Evolutionary conservation across 805 yeast species (phyloP).

Genomic region (Kuraishia floccosa): DNA sequence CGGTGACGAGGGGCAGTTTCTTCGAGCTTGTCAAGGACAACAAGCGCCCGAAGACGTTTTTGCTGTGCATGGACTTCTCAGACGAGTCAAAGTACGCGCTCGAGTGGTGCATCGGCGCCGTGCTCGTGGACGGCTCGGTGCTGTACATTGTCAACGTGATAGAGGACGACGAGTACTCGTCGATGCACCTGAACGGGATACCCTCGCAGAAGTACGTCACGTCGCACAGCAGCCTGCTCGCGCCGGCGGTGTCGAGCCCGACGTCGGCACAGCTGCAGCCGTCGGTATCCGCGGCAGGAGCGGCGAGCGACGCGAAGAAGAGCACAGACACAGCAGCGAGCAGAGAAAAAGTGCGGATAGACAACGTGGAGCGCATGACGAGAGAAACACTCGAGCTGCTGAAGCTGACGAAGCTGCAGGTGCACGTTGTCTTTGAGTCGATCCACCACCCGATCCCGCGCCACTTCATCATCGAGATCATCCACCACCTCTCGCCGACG

Average conservation of each 20-base stretch:
- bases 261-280: constrained; percentile 1
- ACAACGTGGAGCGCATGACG: constrained; percentile 31
- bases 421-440: constrained; percentile 63
- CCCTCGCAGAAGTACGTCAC: constrained; percentile 10
- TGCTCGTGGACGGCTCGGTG: constrained; percentile 73
- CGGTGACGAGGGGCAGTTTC: constrained; percentile 59
- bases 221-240: constrained; percentile 6
- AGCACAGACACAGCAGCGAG: constrained; percentile 6
- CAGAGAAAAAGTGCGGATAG: constrained; percentile 26
- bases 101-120: constrained; percentile 83
- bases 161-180: constrained; percentile 27
- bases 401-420: constrained; percentile 56
- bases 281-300: constrained; percentile 3
- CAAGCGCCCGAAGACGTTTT: constrained; percentile 39
- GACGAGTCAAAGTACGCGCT: constrained; percentile 77
- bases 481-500: constrained; percentile 62
- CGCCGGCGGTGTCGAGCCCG: constrained; percentile 1
- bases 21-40: constrained; percentile 27
- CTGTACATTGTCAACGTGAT: constrained; percentile 58
- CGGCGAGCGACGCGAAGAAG: constrained; percentile 5
- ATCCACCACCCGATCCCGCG: constrained; percentile 69
- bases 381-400: constrained; percentile 29
- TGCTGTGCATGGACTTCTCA: constrained; percentile 73
- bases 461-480: constrained; percentile 57
- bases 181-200: constrained; percentile 23